These are phyloP conservation scores for Margaritispora aquatica DNA, from an alignment of 495 filamentous ascomycete species.

Conservation along the genomic window DNA sequence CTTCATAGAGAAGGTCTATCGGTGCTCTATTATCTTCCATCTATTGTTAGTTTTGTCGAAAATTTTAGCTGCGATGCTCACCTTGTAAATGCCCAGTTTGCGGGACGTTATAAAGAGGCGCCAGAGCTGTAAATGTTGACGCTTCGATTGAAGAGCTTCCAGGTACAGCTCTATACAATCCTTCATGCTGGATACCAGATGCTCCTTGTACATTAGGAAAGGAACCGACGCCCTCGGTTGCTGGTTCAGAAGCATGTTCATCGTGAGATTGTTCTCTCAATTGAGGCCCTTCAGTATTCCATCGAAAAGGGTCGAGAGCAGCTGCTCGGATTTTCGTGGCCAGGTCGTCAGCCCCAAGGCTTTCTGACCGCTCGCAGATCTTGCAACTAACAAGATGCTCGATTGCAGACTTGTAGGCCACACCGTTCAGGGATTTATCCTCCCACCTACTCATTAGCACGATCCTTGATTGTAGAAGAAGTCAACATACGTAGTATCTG, in stretches of 20 bases:
- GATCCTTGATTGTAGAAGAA: not conserved
- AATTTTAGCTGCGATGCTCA: not conserved
- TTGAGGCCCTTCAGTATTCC: no score
- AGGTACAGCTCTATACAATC: no score
- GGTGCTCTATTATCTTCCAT: not conserved
- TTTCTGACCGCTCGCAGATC: not conserved
- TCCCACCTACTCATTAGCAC: not conserved
- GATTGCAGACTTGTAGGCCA: not conserved
- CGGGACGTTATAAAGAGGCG: no score
- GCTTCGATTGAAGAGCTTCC: no score
- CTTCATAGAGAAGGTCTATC: not conserved
- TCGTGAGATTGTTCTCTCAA: no score
- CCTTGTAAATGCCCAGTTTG: no score
- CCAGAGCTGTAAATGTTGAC: no score
- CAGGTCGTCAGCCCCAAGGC: not conserved
- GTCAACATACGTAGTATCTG: not conserved
- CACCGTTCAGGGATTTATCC: not conserved
- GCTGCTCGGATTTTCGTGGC: not conserved
- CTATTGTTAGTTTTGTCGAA: not conserved
- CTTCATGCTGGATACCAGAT: no score
- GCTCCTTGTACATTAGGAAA: not conserved
- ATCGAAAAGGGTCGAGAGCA: not conserved
- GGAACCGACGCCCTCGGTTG: not conserved
- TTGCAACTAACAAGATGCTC: not conserved
- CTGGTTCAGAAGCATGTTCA: no score